Evolutionary conservation across 768 basidiomycete species (phyloP), one percentile per base, ranked within the genome.

Genomic region (Boletales sp.): DNA sequence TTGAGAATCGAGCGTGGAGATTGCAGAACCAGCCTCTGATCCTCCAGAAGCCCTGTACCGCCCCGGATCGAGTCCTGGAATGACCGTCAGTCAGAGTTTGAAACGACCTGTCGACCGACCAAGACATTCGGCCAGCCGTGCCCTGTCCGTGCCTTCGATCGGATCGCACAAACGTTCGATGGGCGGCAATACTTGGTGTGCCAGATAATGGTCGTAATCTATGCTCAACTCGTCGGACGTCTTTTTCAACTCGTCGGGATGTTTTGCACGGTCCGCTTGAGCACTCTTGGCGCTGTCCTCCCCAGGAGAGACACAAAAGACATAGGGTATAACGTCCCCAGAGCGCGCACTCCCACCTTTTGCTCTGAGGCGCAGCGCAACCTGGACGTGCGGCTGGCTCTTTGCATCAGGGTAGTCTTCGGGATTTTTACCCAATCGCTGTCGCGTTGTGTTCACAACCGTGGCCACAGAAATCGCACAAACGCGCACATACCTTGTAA

Each of bases 381-480:
- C 96, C 61, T 96, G 94, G 2, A 98, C 95, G 61, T 99, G 96
- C 2, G 96, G 96, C 59, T 94, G 94, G 35, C 76, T 84, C 70
- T 97, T 97, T 8, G 83, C 88, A 64, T 98, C 95, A 0, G 95
- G 94, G 63, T 97, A 99, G 60, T 96, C 94, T 59, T 95, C 90
- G 0, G 95, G 95, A 54, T 91, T 91, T 74, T 97, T 98, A 13
- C 96, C 91, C 48, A 99, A 76, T 48, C 96, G 88, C 93, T 96
- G 62, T 19, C 21, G 32, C 30, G 43, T 30, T 33, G 9, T 25
- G 1, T 46, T 19, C 25, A 44, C 49, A 38, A 36, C 11, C 9
- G 17, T 39, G 41, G 12, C 25, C 17, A 41, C 34, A 35, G 9
- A 35, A 2, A 8, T 2, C 14, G 8, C 5, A 31, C 10, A 19